Base-by-base conservation (phyloP, 768 basidiomycete species). In the Lyophyllum shimeji region DNA sequence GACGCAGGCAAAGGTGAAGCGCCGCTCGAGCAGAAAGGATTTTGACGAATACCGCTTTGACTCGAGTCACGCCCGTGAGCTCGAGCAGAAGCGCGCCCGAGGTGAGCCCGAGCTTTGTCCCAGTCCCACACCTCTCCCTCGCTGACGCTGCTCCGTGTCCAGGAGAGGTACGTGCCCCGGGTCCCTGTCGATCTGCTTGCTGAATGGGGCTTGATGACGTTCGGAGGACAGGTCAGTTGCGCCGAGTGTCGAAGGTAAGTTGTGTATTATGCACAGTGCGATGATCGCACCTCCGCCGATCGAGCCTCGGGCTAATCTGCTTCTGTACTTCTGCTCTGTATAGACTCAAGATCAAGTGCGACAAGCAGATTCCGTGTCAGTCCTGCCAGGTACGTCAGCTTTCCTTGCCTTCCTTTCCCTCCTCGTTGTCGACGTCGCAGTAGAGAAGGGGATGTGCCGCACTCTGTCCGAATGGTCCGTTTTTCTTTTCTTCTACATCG, bases 301-400 rank as follows among this genome's bases (percentile, higher is more conserved):
- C 29, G 29, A 37, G 15, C 21, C 24, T 29, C 48, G 48, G 34
- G 34, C 50, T 27, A 56, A 46, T 53, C 58, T 56, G 5, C 29
- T 29, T 29, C 62, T 63, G 45, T 63, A 53, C 52, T 33, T 39
- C 7, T 53, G 49, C 46, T 50, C 48, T 15, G 24, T 55, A 23
- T 47, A 81, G 88, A 62, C 76, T 90, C 62, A 86, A 90, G 78
- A 89, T 90, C 68, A 89, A 88, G 66, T 90, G 88, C 74, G 86
- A 89, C 80, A 90, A 89, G 75, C 81, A 86, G 60, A 86, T 89
- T 52, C 89, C 89, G 9, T 90, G 88, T 66, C 85, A 88, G 66
- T 87, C 87, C 0, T 89, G 88, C 67, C 82, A 83, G 75, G 86
- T 84, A 65, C 40, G 74, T 68, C 39, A 40, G 31, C 55, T 52